Conservation (phyloP, 2,329 filamentous ascomycete genomes). For the Capronia epimyces region DNA sequence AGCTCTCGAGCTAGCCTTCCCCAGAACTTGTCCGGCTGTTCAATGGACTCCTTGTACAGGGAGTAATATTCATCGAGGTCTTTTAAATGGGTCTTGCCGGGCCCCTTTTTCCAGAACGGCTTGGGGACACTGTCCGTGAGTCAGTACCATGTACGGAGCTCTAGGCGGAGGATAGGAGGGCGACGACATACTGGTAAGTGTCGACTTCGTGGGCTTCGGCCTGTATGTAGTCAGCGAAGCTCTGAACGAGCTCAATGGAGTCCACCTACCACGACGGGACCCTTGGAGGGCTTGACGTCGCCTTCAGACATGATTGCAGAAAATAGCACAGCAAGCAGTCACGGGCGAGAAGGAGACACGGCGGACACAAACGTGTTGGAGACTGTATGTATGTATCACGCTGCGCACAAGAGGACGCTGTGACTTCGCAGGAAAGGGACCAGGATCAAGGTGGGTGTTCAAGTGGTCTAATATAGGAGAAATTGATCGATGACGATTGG, state of each 20-base stretch:
- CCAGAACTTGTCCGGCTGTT: conserved; percentile 86
- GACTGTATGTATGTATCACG: conserved; percentile 11
- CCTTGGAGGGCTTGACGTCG: conserved; percentile 33
- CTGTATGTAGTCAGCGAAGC: conserved; percentile 17
- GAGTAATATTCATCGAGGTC: conserved; percentile 58
- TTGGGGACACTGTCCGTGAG: conserved; percentile 45
- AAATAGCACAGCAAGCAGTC: background rate
- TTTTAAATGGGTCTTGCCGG: conserved; percentile 54
- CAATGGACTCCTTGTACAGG: conserved; percentile 77
- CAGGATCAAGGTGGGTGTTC: conserved; percentile 14
- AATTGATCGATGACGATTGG: conserved; percentile 10
- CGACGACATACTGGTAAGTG: conserved; percentile 40
- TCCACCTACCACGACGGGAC: conserved; percentile 38
- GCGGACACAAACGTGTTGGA: background rate
- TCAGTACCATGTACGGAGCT: conserved; percentile 13
- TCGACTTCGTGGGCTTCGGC: conserved; percentile 46
- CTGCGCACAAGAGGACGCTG: conserved; percentile 5
- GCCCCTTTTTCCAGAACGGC: conserved; percentile 55
- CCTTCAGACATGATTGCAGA: conserved; percentile 36
- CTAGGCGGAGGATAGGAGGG: background rate
- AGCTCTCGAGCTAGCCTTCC: conserved; percentile 77
- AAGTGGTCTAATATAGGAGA: conserved; percentile 16
- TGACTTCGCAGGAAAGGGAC: conserved; percentile 1
- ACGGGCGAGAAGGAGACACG: background rate
- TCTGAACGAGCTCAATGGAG: background rate